These are phyloP conservation scores for Dipteronia sinensis DNA, from an alignment of 345 rosid species.

Conservation along the genomic window DNA sequence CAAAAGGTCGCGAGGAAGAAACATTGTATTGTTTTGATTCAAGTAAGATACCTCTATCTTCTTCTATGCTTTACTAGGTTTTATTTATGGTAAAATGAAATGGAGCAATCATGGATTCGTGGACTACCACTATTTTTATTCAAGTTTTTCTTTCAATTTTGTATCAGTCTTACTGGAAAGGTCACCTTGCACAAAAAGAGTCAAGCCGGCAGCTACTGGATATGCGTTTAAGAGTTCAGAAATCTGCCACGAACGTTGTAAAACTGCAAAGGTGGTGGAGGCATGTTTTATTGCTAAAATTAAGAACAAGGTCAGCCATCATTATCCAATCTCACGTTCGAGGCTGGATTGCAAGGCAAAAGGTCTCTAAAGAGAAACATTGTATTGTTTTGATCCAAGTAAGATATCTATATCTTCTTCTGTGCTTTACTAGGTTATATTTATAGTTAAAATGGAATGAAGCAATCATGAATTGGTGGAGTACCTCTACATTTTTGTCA, in stretches of 20 bases:
- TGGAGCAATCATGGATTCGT: neutral
- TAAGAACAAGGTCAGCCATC: conserved; percentile 51
- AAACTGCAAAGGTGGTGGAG: conserved; percentile 95
- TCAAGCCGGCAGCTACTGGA: conserved; percentile 56
- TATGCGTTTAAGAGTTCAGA: conserved; percentile 60
- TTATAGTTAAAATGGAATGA: neutral
- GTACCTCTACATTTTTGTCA: neutral
- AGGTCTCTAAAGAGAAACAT: conserved; percentile 45
- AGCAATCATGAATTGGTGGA: neutral
- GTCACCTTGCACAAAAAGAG: conserved; percentile 64
- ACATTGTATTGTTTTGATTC: conserved; percentile 52
- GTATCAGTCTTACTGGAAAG: conserved; percentile 80
- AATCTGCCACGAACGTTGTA: conserved; percentile 64
- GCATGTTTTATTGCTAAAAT: conserved; percentile 40
- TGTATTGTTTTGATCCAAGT: conserved; percentile 66
- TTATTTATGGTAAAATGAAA: neutral
- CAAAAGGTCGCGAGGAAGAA: conserved; percentile 45
- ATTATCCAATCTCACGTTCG: conserved; percentile 60
- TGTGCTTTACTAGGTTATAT: neutral
- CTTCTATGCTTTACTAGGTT: no score
- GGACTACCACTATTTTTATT: conserved; percentile 5
- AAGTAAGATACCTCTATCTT: conserved; percentile 50
- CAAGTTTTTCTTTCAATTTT: conserved; percentile 15
- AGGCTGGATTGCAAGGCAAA: conserved; percentile 60
- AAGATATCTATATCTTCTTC: conserved; percentile 26